Evolutionary conservation across 306 rosid species (phyloP).

Genomic region (Astragalus glycyphyllos): DNA sequence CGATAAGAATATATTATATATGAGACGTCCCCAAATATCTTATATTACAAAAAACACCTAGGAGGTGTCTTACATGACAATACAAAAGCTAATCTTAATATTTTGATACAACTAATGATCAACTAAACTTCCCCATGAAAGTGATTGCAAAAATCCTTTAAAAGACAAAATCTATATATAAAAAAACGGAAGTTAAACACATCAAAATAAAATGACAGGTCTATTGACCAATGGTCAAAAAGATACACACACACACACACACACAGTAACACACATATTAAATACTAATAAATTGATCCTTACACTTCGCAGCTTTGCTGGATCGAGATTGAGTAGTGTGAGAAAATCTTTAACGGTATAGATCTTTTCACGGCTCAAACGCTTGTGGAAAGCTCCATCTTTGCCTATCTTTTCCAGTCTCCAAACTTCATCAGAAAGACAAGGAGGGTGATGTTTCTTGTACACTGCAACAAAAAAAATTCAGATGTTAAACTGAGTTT

Average conservation of each 20-base stretch:
- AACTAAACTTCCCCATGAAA: not conserved
- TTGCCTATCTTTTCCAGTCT: constrained; percentile 95
- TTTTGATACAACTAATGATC: not conserved
- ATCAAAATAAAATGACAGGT: constrained; percentile 21
- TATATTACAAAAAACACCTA: too few species aligned
- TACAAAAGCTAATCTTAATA: constrained; percentile 35
- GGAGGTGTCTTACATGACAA: constrained; percentile 26
- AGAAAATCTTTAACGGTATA: constrained; percentile 84
- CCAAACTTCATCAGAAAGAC: constrained; percentile 92
- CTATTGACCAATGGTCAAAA: not conserved
- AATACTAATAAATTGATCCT: constrained; percentile 35
- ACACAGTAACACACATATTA: not conserved
- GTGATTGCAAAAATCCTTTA: constrained; percentile 25
- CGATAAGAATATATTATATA: constrained; percentile 2
- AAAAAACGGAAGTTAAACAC: constrained; percentile 8
- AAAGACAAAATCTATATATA: constrained; percentile 13
- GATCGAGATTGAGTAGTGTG: constrained; percentile 71
- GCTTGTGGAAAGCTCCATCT: constrained; percentile 97
- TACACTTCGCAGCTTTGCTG: constrained; percentile 89
- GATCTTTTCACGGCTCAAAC: constrained; percentile 75
- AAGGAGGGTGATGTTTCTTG: constrained; percentile 98
- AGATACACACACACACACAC: not conserved
- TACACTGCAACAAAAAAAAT: constrained; percentile 71
- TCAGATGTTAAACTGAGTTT: constrained; percentile 34
- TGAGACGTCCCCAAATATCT: constrained; percentile 2